Base-by-base conservation (phyloP, 306 rosid genomes). In the Casuarina equisetifolia region DNA sequence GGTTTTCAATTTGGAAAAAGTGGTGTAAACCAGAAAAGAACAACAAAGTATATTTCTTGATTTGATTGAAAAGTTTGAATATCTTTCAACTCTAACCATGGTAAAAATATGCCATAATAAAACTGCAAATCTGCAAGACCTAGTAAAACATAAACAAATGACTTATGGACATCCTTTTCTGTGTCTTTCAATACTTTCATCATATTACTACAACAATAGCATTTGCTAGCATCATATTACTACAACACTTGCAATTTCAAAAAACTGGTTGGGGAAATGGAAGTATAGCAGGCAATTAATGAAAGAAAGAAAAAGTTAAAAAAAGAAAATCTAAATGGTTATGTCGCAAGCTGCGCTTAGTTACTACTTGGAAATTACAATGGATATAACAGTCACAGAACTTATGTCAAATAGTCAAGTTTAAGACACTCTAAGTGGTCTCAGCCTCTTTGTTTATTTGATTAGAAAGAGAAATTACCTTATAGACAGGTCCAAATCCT, bases 401-500 rank as follows among this genome's bases (percentile, higher is more conserved):
- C 7, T 44, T 58, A 3, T 53, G 10, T 73, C 54, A 17, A 53
- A 45, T 52, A 32, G 67, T 8, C 6, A 25, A 45, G 36, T 69
- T 17, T 44, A 70, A 11, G 71, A 54, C 38, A 58, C 50, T 17
- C n/a, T 15, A n/a, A n/a, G n/a, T n/a, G n/a, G n/a, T n/a, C n/a
- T n/a, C n/a, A n/a, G n/a, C n/a, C n/a, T n/a, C n/a, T n/a, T n/a
- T n/a, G n/a, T n/a, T n/a, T n/a, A n/a, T n/a, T n/a, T n/a, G 17
- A n/a, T 59, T 48, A 59, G 38, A 75, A n/a, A 50, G 11, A 49
- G 40, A 36, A 45, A 62, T 78, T 83, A 89, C 92, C 93, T 88
- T 89, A 72, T 72, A 88, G 68, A 92, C 96, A 66, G 96, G 92
- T 78, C 97, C 96, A 76, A 93, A 93, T 81, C 97, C 98, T 81